phyloP scores from a whole-genome alignment of 768 basidiomycete species.

The Boletus edulis region DNA sequence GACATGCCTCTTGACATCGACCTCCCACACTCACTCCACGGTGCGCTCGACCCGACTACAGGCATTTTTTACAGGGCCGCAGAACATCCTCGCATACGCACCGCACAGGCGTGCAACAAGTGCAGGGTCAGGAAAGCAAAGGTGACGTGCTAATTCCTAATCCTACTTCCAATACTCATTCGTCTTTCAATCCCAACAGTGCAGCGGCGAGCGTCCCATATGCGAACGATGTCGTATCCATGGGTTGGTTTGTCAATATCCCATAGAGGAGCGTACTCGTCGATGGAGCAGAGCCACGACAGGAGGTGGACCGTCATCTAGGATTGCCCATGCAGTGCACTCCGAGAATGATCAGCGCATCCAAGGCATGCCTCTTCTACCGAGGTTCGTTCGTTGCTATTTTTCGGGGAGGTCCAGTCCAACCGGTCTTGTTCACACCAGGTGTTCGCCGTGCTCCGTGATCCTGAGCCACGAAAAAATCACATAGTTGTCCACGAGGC shows the following conservation, averaged over 20 bases:
- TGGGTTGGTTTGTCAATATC: constrained; percentile 64
- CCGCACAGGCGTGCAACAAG: constrained; percentile 74
- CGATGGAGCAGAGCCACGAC: not conserved
- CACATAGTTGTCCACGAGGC: not conserved
- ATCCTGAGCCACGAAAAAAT: not conserved
- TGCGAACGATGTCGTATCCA: constrained; percentile 64
- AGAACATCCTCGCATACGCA: constrained; percentile 64
- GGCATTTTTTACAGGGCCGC: constrained; percentile 66
- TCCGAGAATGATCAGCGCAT: not conserved
- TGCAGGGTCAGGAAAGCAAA: constrained; percentile 74
- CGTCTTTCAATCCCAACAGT: constrained; percentile 37
- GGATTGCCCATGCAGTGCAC: not conserved
- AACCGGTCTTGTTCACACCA: not conserved
- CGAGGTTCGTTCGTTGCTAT: not conserved
- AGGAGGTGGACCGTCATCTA: too few relatives aligned
- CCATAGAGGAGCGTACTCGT: constrained; percentile 40
- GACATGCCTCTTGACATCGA: constrained; percentile 1
- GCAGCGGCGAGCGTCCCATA: constrained; percentile 66
- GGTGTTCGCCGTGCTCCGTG: not conserved
- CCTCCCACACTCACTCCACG: constrained; percentile 43
- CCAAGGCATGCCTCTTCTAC: not conserved
- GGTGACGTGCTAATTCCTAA: constrained; percentile 37
- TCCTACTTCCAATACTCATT: not conserved
- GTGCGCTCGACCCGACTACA: constrained; percentile 33
- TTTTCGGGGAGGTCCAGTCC: not conserved